These are phyloP conservation scores for Cyphellophora attinorum DNA, from an alignment of 2,329 filamentous ascomycete species.

Conservation along the genomic window DNA sequence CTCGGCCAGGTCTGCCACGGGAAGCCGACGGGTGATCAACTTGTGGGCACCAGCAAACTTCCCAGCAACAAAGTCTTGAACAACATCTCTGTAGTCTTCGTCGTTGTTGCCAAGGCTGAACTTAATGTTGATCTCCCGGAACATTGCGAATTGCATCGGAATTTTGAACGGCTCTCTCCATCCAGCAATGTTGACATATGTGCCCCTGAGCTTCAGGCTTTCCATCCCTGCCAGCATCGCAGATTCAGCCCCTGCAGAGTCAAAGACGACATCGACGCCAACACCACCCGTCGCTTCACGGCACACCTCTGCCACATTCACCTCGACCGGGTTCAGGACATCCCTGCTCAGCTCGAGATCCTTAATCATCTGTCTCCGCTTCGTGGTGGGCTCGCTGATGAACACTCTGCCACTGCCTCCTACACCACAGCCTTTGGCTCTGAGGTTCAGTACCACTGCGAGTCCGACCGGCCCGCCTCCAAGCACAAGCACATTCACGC, in stretches of 20 bases:
- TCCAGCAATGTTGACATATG: slow-evolving; percentile 23
- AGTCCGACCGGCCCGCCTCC: slow-evolving; percentile 7
- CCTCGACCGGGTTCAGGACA: slow-evolving; percentile 1
- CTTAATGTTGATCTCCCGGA: slow-evolving; percentile 22
- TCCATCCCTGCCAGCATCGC: slow-evolving; percentile 22
- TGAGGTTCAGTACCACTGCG: neutral
- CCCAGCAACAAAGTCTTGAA: slow-evolving; percentile 22
- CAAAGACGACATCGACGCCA: slow-evolving; percentile 23
- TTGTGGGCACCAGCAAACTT: slow-evolving; percentile 22
- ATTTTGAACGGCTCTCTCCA: slow-evolving; percentile 32
- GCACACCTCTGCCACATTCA: slow-evolving; percentile 18
- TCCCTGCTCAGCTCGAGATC: neutral
- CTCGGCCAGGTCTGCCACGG: slow-evolving; percentile 22
- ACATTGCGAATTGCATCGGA: slow-evolving; percentile 18
- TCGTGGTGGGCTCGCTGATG: slow-evolving; percentile 3
- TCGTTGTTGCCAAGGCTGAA: slow-evolving; percentile 22
- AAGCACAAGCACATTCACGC: slow-evolving; percentile 2
- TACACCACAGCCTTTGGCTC: no score
- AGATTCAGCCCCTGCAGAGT: slow-evolving; percentile 22
- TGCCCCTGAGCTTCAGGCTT: slow-evolving; percentile 20
- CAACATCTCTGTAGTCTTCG: slow-evolving; percentile 22
- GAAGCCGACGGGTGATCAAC: slow-evolving; percentile 24
- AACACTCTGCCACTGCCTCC: slow-evolving; percentile 2
- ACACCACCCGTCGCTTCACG: slow-evolving; percentile 19
- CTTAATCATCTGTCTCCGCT: neutral